phyloP scores from a whole-genome alignment of 2,329 filamentous ascomycete genomes.

The Pseudogymnoascus sp. region DNA sequence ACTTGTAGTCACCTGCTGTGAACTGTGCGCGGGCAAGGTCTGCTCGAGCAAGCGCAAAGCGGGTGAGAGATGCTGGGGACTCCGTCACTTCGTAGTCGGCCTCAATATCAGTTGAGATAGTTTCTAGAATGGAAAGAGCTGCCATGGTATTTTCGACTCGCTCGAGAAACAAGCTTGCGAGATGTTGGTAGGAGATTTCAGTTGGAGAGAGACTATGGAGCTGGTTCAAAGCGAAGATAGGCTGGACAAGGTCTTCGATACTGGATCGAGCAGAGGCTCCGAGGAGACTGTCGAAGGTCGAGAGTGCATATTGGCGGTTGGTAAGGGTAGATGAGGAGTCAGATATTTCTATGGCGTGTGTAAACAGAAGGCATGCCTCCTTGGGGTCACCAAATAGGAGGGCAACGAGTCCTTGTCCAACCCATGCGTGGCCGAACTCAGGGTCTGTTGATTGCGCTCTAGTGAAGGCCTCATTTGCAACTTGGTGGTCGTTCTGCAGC shows the following conservation, averaged over 20 bases:
- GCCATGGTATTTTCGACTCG: conserved; percentile 60
- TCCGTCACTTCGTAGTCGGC: conserved; percentile 78
- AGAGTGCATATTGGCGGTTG: conserved; percentile 69
- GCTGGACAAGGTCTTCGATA: conserved; percentile 64
- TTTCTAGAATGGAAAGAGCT: conserved; percentile 54
- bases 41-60: conserved; percentile 73
- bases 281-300: conserved; percentile 74
- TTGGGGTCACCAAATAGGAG: conserved; percentile 62
- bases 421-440: conserved; percentile 86
- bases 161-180: conserved; percentile 74
- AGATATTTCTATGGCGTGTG: conserved; percentile 88
- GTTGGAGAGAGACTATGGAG: conserved; percentile 61
- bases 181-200: conserved; percentile 65
- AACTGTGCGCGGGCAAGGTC: conserved; percentile 82
- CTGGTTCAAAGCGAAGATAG: conserved; percentile 81
- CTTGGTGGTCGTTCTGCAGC: conserved; percentile 68
- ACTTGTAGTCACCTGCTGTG: conserved; percentile 52
- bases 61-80: conserved; percentile 61
- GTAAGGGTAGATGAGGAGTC: conserved; percentile 65
- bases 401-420: conserved; percentile 84
- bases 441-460: conserved; percentile 90
- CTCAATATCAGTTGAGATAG: conserved; percentile 63
- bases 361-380: conserved; percentile 79
- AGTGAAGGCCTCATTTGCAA: conserved; percentile 87
- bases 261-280: conserved; percentile 42